Percentiles rank a stretch among this genome's conserved stretches.
Conservation (phyloP, 1,139 yeast genomes). For the Magnusiomyces sp. region DNA sequence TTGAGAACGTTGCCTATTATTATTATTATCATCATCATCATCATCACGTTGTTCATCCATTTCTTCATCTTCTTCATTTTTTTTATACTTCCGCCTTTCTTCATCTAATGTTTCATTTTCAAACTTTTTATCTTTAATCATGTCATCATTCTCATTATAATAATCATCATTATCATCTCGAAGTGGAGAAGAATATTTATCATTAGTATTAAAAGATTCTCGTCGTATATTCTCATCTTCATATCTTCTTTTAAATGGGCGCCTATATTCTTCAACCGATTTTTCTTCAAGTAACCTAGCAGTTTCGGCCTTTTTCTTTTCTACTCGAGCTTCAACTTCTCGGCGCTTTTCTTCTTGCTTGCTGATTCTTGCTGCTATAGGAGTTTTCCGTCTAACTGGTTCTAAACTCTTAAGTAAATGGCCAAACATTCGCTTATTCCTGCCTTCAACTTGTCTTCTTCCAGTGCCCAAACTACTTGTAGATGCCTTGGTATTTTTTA, state of each 20-base stretch:
- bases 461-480: neutral
- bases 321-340: conserved; percentile 11
- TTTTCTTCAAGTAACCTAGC: too few species aligned
- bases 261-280: neutral
- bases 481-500: neutral
- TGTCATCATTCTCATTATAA: conserved; percentile 2
- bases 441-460: neutral
- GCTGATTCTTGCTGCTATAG: neutral
- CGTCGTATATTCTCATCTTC: neutral
- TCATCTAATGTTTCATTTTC: too few species aligned
- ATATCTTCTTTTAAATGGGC: neutral
- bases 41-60: conserved; percentile 2
- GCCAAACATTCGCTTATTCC: conserved; percentile 13
- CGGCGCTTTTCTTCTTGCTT: conserved; percentile 7
- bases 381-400: conserved; percentile 1
- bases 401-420: conserved; percentile 10
- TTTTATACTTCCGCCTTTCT: too few species aligned
- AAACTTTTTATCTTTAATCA: too few species aligned
- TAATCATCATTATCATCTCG: neutral
- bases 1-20: neutral
- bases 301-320: neutral
- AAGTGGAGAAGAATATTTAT: neutral
- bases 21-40: conserved; percentile 7
- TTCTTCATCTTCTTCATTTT: too few species aligned
- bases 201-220: neutral